Evolutionary conservation across 1,284 basidiomycete species (phyloP).

Genomic region (Peniophora sp.): DNA sequence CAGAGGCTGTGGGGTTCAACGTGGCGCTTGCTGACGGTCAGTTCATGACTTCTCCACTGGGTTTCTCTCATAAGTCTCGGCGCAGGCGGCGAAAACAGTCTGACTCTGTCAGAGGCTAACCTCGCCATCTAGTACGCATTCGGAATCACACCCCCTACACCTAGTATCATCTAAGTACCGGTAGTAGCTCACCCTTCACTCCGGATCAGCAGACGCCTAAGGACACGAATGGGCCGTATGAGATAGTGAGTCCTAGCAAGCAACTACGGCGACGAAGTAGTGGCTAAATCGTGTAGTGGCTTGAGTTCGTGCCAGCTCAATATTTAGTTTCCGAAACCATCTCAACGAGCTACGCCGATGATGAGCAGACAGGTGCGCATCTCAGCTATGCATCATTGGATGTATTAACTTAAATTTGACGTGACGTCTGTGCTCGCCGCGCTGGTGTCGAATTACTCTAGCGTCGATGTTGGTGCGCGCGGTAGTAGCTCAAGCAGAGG

Average conservation of each 20-base stretch:
- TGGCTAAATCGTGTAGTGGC: too few relatives aligned
- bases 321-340: constrained; percentile 42
- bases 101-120: constrained; percentile 57
- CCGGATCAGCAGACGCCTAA: constrained; percentile 31
- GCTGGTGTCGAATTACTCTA: too few relatives aligned
- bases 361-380: constrained; percentile 58
- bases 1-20: constrained; percentile 33
- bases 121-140: constrained; percentile 65
- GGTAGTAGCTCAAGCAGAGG: too few relatives aligned
- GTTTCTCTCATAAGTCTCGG: neutral
- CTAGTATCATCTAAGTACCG: constrained; percentile 54
- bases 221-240: constrained; percentile 61
- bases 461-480: too few relatives aligned
- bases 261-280: too few relatives aligned
- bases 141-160: constrained; percentile 44
- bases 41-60: neutral
- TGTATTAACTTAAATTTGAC: too few relatives aligned
- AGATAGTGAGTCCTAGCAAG: neutral
- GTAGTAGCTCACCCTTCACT: constrained; percentile 49
- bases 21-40: constrained; percentile 26
- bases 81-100: constrained; percentile 53
- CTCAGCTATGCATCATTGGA: too few relatives aligned
- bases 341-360: constrained; percentile 62
- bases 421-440: too few relatives aligned
- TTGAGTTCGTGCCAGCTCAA: constrained; percentile 36